Evolutionary conservation across 495 filamentous ascomycete genomes (phyloP).

Genomic region (Lindgomyces ingoldianus): DNA sequence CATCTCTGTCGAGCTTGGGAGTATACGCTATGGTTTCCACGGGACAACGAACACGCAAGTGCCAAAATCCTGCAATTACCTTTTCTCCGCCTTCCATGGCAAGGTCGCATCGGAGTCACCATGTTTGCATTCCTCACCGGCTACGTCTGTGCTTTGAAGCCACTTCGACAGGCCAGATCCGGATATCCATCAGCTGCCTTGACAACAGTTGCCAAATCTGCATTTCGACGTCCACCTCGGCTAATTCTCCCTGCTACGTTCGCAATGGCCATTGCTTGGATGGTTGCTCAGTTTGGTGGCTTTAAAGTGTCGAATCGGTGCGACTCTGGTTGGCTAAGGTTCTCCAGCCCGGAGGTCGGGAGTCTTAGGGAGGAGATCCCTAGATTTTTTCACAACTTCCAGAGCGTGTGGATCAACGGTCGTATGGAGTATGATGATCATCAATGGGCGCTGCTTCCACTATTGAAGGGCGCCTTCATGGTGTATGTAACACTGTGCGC

Average conservation of each 20-base stretch:
- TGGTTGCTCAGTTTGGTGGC: conserved; percentile 58
- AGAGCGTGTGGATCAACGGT: conserved; percentile 60
- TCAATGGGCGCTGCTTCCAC: conserved; percentile 66
- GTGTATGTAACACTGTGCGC: conserved; percentile 60
- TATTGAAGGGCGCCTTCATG: conserved; percentile 63
- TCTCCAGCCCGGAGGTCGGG: conserved; percentile 40
- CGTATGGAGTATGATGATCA: conserved; percentile 64
- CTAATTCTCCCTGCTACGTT: conserved; percentile 62
- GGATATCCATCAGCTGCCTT: conserved; percentile 58
- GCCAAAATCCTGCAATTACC: conserved; percentile 61
- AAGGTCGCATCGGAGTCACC: conserved; percentile 63
- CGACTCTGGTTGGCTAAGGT: conserved; percentile 60
- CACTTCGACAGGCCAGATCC: conserved; percentile 59
- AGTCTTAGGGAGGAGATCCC: conserved; percentile 52
- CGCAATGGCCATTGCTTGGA: conserved; percentile 57
- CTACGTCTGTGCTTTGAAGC: conserved; percentile 68
- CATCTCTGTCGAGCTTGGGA: conserved; percentile 64
- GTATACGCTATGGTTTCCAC: conserved; percentile 58
- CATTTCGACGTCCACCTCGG: conserved; percentile 64
- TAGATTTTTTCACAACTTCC: conserved; percentile 49
- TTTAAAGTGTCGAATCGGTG: conserved; percentile 58
- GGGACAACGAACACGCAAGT: conserved; percentile 48
- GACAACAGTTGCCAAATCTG: conserved; percentile 58
- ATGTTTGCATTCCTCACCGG: conserved; percentile 69
- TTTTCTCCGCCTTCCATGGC: conserved; percentile 61